Evolutionary conservation across 2,329 filamentous ascomycete genomes (phyloP).

Genomic region (Zelopaecilomyces penicillatus): DNA sequence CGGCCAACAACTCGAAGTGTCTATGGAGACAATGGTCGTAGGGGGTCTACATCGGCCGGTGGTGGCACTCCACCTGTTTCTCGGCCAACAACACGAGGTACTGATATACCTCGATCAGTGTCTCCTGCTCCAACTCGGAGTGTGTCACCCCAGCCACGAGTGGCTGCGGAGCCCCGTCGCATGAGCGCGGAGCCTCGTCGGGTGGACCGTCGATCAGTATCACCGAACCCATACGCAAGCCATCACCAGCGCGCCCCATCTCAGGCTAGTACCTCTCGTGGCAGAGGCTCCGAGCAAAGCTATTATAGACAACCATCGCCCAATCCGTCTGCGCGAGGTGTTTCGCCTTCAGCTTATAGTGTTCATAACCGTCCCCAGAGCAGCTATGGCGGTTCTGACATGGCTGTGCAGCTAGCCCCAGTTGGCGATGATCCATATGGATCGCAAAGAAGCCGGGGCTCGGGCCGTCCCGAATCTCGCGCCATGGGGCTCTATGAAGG

Average conservation of each 20-base stretch:
- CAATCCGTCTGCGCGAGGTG: conserved; percentile 36
- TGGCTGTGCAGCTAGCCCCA: conserved; percentile 61
- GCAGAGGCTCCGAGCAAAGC: conserved; percentile 40
- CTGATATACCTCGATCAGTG: conserved; percentile 48
- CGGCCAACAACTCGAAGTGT: conserved; percentile 49
- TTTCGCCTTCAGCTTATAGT: conserved; percentile 40
- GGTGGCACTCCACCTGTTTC: conserved; percentile 34
- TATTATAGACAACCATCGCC: conserved; percentile 47
- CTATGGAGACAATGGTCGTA: conserved; percentile 15
- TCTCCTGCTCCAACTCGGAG: conserved; percentile 63
- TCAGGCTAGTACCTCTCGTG: conserved; percentile 31
- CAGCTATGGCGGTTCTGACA: conserved; percentile 43
- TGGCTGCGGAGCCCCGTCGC: conserved; percentile 32
- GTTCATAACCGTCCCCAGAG: conserved; percentile 43
- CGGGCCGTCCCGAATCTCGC: conserved; percentile 39
- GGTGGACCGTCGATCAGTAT: conserved; percentile 39
- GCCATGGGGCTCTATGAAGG: conserved; percentile 51
- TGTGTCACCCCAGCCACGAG: conserved; percentile 52
- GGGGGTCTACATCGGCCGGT: conserved; percentile 1
- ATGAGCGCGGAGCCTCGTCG: conserved; percentile 39
- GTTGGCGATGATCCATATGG: conserved; percentile 50
- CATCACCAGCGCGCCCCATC: conserved; percentile 28
- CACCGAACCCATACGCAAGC: conserved; percentile 55
- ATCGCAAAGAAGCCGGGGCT: conserved; percentile 42
- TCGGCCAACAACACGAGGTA: conserved; percentile 51